Conservation (phyloP, 192 early-diverging fungal genomes). For the Gamsiella multidivaricata region DNA sequence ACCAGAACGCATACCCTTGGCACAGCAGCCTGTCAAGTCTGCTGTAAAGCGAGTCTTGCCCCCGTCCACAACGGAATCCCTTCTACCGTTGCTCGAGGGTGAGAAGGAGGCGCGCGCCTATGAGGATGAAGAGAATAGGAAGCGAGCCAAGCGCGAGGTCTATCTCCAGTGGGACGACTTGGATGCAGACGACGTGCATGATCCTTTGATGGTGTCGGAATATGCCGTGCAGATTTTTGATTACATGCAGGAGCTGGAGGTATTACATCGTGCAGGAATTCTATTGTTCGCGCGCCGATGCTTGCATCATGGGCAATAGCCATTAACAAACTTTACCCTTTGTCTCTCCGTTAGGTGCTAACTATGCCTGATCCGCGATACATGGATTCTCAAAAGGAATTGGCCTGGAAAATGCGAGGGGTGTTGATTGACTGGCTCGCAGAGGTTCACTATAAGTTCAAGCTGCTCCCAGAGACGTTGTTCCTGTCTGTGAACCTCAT, state of each 20-base stretch:
- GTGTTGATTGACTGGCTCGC: constrained; percentile 97
- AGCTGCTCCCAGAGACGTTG: constrained; percentile 93
- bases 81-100: neutral
- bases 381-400: constrained; percentile 85
- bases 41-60: neutral
- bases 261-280: too few species aligned
- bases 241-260: constrained; percentile 83
- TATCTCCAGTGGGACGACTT: constrained; percentile 23
- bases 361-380: constrained; percentile 86
- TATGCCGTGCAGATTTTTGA: constrained; percentile 95
- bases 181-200: constrained; percentile 50
- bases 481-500: constrained; percentile 94
- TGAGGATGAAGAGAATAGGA: constrained; percentile 8
- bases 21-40: too few species aligned
- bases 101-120: neutral
- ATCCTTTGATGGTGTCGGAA: constrained; percentile 94
- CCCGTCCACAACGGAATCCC: neutral
- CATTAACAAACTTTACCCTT: too few species aligned
- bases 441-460: constrained; percentile 92
- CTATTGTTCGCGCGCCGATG: too few species aligned
- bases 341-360: constrained; percentile 5
- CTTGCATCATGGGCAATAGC: too few species aligned
- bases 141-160: constrained; percentile 22
- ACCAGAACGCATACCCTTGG: neutral
- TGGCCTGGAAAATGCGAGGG: constrained; percentile 92